These are phyloP conservation scores for Wickerhamiella vanderwaltii DNA, from an alignment of 805 yeast genomes.

Conservation along the genomic window DNA sequence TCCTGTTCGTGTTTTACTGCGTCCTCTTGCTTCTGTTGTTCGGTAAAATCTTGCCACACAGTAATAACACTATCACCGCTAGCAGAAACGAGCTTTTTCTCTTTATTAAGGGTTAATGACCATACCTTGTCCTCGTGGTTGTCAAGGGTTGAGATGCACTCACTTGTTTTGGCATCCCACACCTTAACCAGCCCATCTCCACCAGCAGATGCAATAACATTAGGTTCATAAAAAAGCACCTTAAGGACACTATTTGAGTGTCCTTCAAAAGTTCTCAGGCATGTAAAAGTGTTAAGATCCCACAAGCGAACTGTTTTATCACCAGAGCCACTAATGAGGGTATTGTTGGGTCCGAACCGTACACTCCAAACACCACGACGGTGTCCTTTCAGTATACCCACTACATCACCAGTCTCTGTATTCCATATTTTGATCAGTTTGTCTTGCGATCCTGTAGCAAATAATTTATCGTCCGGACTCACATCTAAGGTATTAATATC, in stretches of 20 bases:
- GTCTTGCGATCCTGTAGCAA: slow-evolving; percentile 93
- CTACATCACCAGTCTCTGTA: slow-evolving; percentile 68
- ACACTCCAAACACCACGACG: slow-evolving; percentile 93
- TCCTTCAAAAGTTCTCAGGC: slow-evolving; percentile 79
- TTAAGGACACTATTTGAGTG: slow-evolving; percentile 88
- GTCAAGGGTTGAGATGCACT: slow-evolving; percentile 72
- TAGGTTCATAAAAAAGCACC: slow-evolving; percentile 52
- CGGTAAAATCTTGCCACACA: slow-evolving; percentile 81
- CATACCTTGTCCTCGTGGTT: slow-evolving; percentile 89
- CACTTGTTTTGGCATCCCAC: slow-evolving; percentile 74
- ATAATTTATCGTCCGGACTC: slow-evolving; percentile 76
- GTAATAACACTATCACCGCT: slow-evolving; percentile 92
- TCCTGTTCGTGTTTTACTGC: slow-evolving; percentile 41
- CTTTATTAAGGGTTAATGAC: slow-evolving; percentile 61
- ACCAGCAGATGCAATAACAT: slow-evolving; percentile 51
- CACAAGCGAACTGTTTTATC: slow-evolving; percentile 84
- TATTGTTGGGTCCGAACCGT: slow-evolving; percentile 60
- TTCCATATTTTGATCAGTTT: slow-evolving; percentile 87
- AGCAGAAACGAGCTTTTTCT: slow-evolving; percentile 61
- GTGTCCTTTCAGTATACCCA: slow-evolving; percentile 80
- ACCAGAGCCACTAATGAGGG: slow-evolving; percentile 70
- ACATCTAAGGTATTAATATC: slow-evolving; percentile 84
- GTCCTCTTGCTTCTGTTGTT: slow-evolving; percentile 46
- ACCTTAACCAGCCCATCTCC: slow-evolving; percentile 91
- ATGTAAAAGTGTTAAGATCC: slow-evolving; percentile 68